Percentiles rank a stretch among this genome's conserved stretches.
phyloP scores from a whole-genome alignment of 345 rosid genomes.

The Capsella bursapastoris region DNA sequence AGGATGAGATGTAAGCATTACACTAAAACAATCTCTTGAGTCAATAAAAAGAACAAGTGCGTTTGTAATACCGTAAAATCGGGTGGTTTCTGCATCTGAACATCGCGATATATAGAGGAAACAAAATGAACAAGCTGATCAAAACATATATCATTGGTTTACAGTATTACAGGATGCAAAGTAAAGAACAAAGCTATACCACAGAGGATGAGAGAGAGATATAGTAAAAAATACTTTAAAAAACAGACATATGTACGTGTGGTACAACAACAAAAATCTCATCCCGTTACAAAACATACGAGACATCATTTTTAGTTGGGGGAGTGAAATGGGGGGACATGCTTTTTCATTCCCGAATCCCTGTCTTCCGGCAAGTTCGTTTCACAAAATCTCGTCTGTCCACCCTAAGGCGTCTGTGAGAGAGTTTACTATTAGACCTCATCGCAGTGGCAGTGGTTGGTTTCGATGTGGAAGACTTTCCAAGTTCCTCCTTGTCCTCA shows the following conservation, averaged over 20 bases:
- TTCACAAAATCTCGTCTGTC: conserved; percentile 24
- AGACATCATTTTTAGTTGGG: conserved; percentile 8
- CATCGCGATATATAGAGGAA: no score
- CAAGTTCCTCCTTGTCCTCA: conserved; percentile 67
- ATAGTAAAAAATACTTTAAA: neutral
- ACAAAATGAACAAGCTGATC: no score
- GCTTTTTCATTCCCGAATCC: neutral
- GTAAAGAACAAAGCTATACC: conserved; percentile 5
- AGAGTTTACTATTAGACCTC: conserved; percentile 14
- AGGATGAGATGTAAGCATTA: neutral
- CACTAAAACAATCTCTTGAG: neutral
- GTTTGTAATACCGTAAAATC: neutral
- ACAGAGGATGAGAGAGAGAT: neutral
- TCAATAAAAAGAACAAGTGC: neutral
- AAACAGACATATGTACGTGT: neutral
- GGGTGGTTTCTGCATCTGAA: no score
- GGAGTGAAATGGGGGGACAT: conserved; percentile 20
- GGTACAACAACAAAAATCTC: conserved; percentile 8
- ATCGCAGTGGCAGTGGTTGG: conserved; percentile 11
- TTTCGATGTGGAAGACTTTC: conserved; percentile 51
- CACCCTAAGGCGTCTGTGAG: conserved; percentile 32
- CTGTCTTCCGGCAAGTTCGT: neutral
- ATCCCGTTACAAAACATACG: neutral
- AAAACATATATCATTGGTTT: no score
- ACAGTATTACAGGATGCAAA: neutral